Evolutionary conservation across 75 land plant genomes (phyloP), one percentile per base, ranked within the genome.

Genomic region (Gnetum montanum): DNA sequence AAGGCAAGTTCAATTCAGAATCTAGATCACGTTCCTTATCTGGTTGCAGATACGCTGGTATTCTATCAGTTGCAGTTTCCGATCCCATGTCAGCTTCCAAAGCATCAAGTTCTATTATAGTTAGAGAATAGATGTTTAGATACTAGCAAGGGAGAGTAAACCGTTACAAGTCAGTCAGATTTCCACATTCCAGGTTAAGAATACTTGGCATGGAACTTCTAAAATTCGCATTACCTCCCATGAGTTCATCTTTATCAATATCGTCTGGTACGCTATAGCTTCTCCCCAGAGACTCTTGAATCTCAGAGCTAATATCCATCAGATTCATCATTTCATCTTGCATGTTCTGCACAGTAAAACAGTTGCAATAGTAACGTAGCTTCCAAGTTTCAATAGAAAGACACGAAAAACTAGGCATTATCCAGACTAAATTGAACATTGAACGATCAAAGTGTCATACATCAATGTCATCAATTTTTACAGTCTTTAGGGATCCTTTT

Each of bases 311-410:
- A 38, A 84, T 71, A 69, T 95, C 99, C 81, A 95, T 82, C 33
- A 95, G 70, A 65, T 95, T 92, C 89, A 86, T 90, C 99, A 95
- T 95, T 58, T 95, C 92, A 68, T 95, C 99, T 81, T 95, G 99
- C 85, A 95, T 69, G 56, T 75, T 90, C 99, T 95, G 69, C 49
- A 57, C 37, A 31, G 34, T 20, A 20, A 5, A 57, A 37, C 27
- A 36, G 22, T 2, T 56, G 6, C 34, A 19, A 41, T 22, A 26
- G 41, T 3, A 55, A 34, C 3, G n/a, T n/a, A n/a, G n/a, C n/a
- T n/a, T n/a, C n/a, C n/a, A n/a, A n/a, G n/a, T n/a, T n/a, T n/a
- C n/a, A n/a, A n/a, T n/a, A n/a, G n/a, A n/a, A n/a, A n/a, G n/a
- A n/a, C n/a, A n/a, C n/a, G n/a, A n/a, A n/a, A n/a, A n/a, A n/a